Evolutionary conservation across 129 eudicot species (phyloP).

Genomic region (Escallonia herrerae): DNA sequence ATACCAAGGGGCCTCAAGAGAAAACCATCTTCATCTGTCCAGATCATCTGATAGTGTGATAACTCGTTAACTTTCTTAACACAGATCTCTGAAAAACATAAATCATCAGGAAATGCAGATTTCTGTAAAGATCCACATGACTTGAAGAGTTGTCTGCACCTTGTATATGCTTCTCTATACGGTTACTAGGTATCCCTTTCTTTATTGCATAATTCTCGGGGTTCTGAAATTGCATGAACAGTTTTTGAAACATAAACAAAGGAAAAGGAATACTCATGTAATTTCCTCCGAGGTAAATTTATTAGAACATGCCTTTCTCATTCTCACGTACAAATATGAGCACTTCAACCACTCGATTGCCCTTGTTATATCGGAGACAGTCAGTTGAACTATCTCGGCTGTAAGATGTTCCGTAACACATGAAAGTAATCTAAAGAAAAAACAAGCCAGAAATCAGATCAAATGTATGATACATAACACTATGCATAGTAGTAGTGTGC

Average conservation of each 20-base stretch:
- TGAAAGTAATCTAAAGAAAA: slow-evolving; percentile 67
- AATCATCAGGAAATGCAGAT: slow-evolving; percentile 44
- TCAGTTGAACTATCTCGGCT: slow-evolving; percentile 94
- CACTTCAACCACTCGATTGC: slow-evolving; percentile 99
- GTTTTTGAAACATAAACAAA: slow-evolving; percentile 25
- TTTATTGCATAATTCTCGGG: slow-evolving; percentile 69
- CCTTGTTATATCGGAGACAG: slow-evolving; percentile 78
- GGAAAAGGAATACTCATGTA: slow-evolving; percentile 4
- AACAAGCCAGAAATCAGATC: slow-evolving; percentile 18
- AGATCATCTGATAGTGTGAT: slow-evolving; percentile 76
- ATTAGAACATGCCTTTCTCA: slow-evolving; percentile 67
- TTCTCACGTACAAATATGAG: slow-evolving; percentile 86
- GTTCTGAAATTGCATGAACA: slow-evolving; percentile 45
- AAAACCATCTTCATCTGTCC: slow-evolving; percentile 97
- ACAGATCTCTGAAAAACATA: slow-evolving; percentile 59
- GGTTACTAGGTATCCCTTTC: slow-evolving; percentile 54
- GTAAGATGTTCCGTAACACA: slow-evolving; percentile 95
- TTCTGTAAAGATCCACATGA: slow-evolving; percentile 29
- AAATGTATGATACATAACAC: not conserved
- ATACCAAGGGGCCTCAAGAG: slow-evolving; percentile 94
- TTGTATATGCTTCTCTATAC: slow-evolving; percentile 71
- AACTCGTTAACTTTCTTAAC: slow-evolving; percentile 87
- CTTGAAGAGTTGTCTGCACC: slow-evolving; percentile 33
- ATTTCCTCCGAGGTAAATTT: slow-evolving; percentile 8
- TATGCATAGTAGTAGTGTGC: not conserved